Base-by-base conservation (phyloP, 345 rosid species). In the Arabidopsis thaliana region DNA sequence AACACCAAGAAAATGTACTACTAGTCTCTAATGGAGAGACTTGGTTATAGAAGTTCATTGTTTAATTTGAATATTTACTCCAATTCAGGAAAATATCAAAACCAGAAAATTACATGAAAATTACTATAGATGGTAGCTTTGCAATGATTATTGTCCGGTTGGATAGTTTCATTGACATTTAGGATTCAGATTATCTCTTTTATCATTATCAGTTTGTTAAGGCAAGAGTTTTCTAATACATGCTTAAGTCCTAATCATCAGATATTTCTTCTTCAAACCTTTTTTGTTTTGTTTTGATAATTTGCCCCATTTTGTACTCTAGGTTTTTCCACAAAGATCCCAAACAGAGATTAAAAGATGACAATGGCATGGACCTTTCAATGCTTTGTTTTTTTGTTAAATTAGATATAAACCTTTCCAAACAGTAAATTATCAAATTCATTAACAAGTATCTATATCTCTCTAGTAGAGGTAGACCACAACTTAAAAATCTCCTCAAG, bases 261-360 rank as follows among this genome's bases (percentile, higher is more conserved):
- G 7, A 20, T n/a, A n/a, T 48, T n/a, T 59, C 38, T 71, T 48
- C 28, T 7, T 71, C 38, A 2, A 48, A 25, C 20, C 33, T 36
- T 34, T 24, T 22, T 0, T 13, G 11, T 8, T 45, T 28, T 13
- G 6, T 65, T 32, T 2, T 55, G 13, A 36, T 53, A 28, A 23
- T 7, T 7, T 49, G 40, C 41, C 65, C 44, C 51, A 23, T 5
- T n/a, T 50, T 40, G 37, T 9, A 40, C 33, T 38, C 50, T 59
- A 36, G 13, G 9, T 34, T 55, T 48, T 61, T 67, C 52, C 59
- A 51, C 34, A 32, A 8, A 40, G 4, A 50, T 24, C n/a, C 61
- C 53, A 41, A 62, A 40, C 60, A 62, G 24, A 25, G 30, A 22
- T 20, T 20, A 49, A 41, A 61, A 58, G 12, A 72, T 62, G 53